Conservation (phyloP, 1,284 basidiomycete genomes). For the Boletellus deceptivus region DNA sequence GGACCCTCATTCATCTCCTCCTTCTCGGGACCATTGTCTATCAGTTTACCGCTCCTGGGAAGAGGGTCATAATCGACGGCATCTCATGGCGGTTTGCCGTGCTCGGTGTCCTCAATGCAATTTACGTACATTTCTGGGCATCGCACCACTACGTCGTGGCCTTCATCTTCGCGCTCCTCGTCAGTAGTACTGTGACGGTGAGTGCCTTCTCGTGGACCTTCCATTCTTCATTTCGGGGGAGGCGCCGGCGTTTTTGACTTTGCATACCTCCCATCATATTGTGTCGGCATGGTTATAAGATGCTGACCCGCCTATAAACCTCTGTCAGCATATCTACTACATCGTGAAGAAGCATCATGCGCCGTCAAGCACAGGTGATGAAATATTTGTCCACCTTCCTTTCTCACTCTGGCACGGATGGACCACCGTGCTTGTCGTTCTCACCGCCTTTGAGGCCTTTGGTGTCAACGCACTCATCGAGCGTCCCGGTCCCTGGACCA, state of each 20-base stretch:
- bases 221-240: constrained; percentile 13
- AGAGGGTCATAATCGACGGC: constrained; percentile 79
- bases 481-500: constrained; percentile 83
- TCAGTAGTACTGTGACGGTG: constrained; percentile 76
- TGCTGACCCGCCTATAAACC: constrained; percentile 13
- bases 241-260: constrained; percentile 5
- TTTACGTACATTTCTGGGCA: constrained; percentile 84
- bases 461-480: constrained; percentile 71
- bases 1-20: constrained; percentile 83
- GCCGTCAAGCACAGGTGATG: constrained; percentile 63
- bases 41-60: constrained; percentile 84
- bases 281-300: constrained; percentile 8
- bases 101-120: constrained; percentile 78
- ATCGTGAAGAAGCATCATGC: constrained; percentile 83
- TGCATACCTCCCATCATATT: constrained; percentile 1
- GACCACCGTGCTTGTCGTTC: constrained; percentile 87
- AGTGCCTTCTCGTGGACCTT: constrained; percentile 21
- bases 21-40: constrained; percentile 87
- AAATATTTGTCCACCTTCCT: constrained; percentile 81
- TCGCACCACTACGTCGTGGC: constrained; percentile 71
- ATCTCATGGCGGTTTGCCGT: constrained; percentile 89
- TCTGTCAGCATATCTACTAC: constrained; percentile 81
- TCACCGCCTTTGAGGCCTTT: constrained; percentile 90
- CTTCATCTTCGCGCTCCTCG: constrained; percentile 84
- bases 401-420: constrained; percentile 95